These are phyloP conservation scores for Cryomyces antarcticus DNA, from an alignment of 495 filamentous ascomycete genomes.

Conservation along the genomic window DNA sequence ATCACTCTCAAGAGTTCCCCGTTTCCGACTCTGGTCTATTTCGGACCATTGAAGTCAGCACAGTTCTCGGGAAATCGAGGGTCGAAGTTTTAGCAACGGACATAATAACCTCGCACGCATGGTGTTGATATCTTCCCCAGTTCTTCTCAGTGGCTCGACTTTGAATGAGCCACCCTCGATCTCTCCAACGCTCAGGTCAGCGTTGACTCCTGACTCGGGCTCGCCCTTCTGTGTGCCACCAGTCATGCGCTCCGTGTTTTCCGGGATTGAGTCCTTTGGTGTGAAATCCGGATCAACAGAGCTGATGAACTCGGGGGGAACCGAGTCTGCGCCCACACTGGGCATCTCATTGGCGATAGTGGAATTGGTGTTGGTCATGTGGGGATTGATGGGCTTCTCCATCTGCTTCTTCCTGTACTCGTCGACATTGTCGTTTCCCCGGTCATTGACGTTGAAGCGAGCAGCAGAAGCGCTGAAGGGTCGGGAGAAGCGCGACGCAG, in stretches of 20 bases:
- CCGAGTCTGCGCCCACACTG: conserved; percentile 30
- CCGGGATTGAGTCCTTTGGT: conserved; percentile 37
- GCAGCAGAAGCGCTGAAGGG: conserved; percentile 20
- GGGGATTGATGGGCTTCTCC: conserved; percentile 35
- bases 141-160: conserved; percentile 67
- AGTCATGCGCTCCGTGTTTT: conserved; percentile 35
- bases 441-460: conserved; percentile 16
- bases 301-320: conserved; percentile 40
- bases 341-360: conserved; percentile 44
- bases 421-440: conserved; percentile 21
- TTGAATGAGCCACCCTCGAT: conserved; percentile 74
- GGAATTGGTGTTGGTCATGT: conserved; percentile 41
- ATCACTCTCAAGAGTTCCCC: conserved; percentile 88
- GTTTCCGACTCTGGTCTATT: conserved; percentile 86
- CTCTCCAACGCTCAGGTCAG: conserved; percentile 80
- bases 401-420: conserved; percentile 33
- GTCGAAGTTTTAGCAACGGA: conserved; percentile 26
- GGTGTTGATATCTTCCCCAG: conserved; percentile 60
- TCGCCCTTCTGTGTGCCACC: conserved; percentile 33
- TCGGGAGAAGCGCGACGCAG: conserved; percentile 10
- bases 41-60: neutral
- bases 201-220: conserved; percentile 25
- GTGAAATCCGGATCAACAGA: conserved; percentile 34
- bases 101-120: conserved; percentile 80
- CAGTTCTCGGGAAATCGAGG: neutral